A percentile compares a stretch with the other conserved stretches of the same genome.
Evolutionary conservation across 2,329 filamentous ascomycete species (phyloP).

Genomic region (Sclerotinia subarctica): DNA sequence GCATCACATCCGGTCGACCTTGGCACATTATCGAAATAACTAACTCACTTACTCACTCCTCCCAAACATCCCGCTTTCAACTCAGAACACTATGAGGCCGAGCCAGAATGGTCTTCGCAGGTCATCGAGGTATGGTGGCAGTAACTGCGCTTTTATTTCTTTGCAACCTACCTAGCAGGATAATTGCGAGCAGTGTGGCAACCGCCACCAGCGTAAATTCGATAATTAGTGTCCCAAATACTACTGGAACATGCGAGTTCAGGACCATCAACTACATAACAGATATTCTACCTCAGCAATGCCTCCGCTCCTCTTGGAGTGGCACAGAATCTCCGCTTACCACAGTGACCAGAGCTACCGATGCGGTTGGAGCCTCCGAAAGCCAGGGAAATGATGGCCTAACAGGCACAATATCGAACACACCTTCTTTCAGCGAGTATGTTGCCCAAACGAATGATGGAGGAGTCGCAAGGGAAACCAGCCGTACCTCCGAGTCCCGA

Average conservation of each 20-base stretch:
- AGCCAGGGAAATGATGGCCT: neutral
- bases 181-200: conserved; percentile 29
- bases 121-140: conserved; percentile 25
- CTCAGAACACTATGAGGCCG: conserved; percentile 17
- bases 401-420: neutral
- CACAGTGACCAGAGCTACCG: conserved; percentile 2
- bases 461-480: conserved; percentile 14
- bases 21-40: neutral
- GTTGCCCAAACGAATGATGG: neutral
- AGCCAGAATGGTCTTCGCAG: conserved; percentile 29
- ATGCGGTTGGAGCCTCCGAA: neutral
- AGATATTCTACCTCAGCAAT: conserved; percentile 38
- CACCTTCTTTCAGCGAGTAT: conserved; percentile 10
- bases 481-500: conserved; percentile 1
- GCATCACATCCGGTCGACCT: neutral
- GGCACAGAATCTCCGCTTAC: conserved; percentile 25
- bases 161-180: conserved; percentile 18
- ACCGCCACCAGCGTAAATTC: conserved; percentile 20
- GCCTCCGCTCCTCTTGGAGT: conserved; percentile 36
- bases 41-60: conserved; percentile 5
- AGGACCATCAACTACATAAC: conserved; percentile 41
- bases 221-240: conserved; percentile 18
- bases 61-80: conserved; percentile 8
- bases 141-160: conserved; percentile 29
- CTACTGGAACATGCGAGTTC: conserved; percentile 36